These are phyloP conservation scores for Cadophora sp. DNA, from an alignment of 2,329 filamentous ascomycete genomes.

Conservation along the genomic window DNA sequence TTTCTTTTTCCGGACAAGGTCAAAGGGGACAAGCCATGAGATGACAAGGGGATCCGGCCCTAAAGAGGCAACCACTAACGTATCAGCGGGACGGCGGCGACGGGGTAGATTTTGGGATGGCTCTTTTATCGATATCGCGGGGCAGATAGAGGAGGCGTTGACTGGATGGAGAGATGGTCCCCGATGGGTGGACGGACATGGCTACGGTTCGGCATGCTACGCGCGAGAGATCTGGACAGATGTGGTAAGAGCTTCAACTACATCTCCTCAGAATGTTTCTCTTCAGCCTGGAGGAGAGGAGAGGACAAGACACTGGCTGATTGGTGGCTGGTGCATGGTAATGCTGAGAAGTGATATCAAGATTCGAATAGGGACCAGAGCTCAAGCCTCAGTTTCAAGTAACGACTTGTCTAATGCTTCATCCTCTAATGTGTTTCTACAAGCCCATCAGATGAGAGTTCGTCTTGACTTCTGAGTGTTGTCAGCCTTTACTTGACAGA, in stretches of 20 bases:
- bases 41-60: background rate
- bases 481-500: too few relatives aligned
- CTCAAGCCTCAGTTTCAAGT: too few relatives aligned
- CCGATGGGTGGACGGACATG: background rate
- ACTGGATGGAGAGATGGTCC: background rate
- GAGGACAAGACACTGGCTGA: too few relatives aligned
- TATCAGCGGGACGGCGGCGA: constrained; percentile 5
- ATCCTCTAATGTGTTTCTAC: too few relatives aligned
- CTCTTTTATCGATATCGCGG: background rate
- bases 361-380: too few relatives aligned
- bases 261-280: too few relatives aligned
- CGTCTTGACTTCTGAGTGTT: too few relatives aligned
- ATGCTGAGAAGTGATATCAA: too few relatives aligned
- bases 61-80: constrained; percentile 3
- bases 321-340: too few relatives aligned
- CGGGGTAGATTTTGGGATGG: background rate
- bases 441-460: background rate
- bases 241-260: background rate
- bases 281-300: too few relatives aligned
- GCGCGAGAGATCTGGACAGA: background rate
- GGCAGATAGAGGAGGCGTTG: background rate
- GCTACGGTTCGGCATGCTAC: background rate
- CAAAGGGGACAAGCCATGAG: background rate
- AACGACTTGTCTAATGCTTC: too few relatives aligned
- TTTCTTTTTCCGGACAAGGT: background rate